Evolutionary conservation across 2,329 filamentous ascomycete species (phyloP).

Genomic region (Cercospora beticola): DNA sequence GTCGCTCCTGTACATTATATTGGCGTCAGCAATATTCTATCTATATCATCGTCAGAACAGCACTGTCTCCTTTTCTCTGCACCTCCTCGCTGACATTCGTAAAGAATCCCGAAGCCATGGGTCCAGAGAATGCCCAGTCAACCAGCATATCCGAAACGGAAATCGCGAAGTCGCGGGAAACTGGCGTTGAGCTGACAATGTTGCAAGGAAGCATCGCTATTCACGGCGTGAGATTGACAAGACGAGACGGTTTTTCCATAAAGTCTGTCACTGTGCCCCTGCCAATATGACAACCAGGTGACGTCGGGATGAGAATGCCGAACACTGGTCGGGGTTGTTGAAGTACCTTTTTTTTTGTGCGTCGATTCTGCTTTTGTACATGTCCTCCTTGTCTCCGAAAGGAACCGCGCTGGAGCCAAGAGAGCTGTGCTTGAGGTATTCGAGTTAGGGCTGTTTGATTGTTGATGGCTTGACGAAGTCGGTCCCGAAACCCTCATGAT

Average conservation of each 20-base stretch:
- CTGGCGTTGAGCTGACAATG: neutral
- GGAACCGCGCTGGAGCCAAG: neutral
- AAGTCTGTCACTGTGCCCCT: neutral
- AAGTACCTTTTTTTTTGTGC: neutral
- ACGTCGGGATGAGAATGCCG: neutral
- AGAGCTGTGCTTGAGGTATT: neutral
- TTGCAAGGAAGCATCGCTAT: neutral
- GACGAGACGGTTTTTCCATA: neutral
- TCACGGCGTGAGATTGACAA: neutral
- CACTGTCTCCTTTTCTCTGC: neutral
- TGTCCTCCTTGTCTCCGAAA: neutral
- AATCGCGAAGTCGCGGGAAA: neutral
- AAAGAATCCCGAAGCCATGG: neutral
- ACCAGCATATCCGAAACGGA: neutral
- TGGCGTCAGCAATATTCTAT: neutral
- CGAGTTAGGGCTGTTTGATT: neutral
- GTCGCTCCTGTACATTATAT: neutral
- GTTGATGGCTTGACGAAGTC: neutral
- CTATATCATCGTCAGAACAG: neutral
- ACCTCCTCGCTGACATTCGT: neutral
- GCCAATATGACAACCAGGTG: conserved; percentile 4
- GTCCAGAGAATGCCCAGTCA: neutral
- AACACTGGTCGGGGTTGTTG: neutral
- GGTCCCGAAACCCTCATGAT: neutral
- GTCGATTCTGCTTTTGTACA: neutral